Evolutionary conservation across 306 rosid genomes (phyloP).

Genomic region (Inga laurina): DNA sequence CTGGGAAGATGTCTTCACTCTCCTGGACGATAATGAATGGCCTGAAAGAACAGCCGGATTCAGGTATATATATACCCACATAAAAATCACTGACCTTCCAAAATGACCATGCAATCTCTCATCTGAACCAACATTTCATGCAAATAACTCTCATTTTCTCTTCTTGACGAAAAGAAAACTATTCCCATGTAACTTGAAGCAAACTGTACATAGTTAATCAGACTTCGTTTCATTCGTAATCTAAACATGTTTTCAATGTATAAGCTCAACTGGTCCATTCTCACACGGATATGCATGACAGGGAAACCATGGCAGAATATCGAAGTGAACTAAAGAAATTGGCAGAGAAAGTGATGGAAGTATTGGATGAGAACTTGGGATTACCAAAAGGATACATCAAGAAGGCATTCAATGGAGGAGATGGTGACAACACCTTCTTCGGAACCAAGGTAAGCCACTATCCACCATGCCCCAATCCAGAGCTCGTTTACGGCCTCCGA

Average conservation of each 20-base stretch:
- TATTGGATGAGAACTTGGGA: conserved; percentile 92
- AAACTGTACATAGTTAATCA: neutral
- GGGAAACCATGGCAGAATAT: conserved; percentile 85
- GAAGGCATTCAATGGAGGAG: conserved; percentile 75
- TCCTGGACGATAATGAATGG: conserved; percentile 77
- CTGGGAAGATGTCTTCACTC: conserved; percentile 95
- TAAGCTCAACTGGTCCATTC: conserved; percentile 20
- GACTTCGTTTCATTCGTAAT: neutral
- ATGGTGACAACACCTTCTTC: conserved; percentile 63
- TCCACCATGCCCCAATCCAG: conserved; percentile 90
- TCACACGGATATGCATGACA: conserved; percentile 39
- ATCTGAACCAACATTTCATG: conserved; percentile 16
- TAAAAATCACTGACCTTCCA: conserved; percentile 1
- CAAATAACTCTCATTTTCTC: conserved; percentile 3
- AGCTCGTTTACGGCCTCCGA: conserved; percentile 80
- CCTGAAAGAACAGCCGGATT: conserved; percentile 71
- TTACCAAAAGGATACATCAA: conserved; percentile 68
- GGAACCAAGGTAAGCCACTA: conserved; percentile 99
- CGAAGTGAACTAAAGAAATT: conserved; percentile 68
- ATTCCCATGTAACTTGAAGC: neutral
- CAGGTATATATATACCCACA: conserved; percentile 49
- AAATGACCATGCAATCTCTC: neutral
- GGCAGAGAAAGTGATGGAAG: conserved; percentile 73
- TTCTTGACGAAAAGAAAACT: neutral
- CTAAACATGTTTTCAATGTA: neutral